A percentile compares a stretch with the other conserved stretches of the same genome.
These are phyloP conservation scores for Alloascoidea hylecoeti DNA, from an alignment of 805 yeast species.

Conservation along the genomic window DNA sequence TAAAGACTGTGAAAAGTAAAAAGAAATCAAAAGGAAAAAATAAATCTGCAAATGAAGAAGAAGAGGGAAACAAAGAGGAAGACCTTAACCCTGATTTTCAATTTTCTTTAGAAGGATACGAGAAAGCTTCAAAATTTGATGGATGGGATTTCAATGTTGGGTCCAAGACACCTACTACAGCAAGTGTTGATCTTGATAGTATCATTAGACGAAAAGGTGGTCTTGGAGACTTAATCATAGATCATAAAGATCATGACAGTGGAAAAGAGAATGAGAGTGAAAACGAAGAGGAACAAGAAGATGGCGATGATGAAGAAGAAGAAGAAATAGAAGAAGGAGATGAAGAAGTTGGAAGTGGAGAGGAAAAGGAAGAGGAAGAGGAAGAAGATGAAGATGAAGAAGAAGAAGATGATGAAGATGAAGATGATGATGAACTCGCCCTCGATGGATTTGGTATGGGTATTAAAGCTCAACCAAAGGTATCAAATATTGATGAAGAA, in stretches of 20 bases:
- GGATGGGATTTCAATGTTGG: slow-evolving; percentile 81
- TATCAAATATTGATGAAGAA: slow-evolving; percentile 10
- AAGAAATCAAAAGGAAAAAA: slow-evolving; percentile 13
- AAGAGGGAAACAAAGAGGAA: slow-evolving; percentile 21
- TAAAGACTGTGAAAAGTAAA: slow-evolving; percentile 8
- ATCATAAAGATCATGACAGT: slow-evolving; percentile 27
- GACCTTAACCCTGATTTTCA: slow-evolving; percentile 64
- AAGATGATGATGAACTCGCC: slow-evolving; percentile 6
- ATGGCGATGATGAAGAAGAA: slow-evolving; percentile 2
- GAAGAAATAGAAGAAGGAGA: slow-evolving; percentile 5
- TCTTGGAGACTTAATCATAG: slow-evolving; percentile 22
- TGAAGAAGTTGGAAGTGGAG: slow-evolving; percentile 5
- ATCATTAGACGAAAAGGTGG: slow-evolving; percentile 85
- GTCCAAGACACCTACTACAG: slow-evolving; percentile 9
- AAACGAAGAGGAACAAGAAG: slow-evolving; percentile 4
- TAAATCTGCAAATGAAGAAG: slow-evolving; percentile 15
- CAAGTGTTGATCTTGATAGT: slow-evolving; percentile 72
- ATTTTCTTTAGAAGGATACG: slow-evolving; percentile 50
- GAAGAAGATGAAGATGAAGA: slow-evolving; percentile 11
- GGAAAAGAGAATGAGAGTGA: slow-evolving; percentile 7
- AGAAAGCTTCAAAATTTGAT: slow-evolving; percentile 27
- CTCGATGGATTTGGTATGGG: slow-evolving; percentile 6
- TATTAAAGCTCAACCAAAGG: slow-evolving; percentile 2
- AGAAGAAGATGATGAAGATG: slow-evolving; percentile 11
- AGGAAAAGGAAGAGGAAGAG: slow-evolving; percentile 5